A percentile compares a stretch with the other conserved stretches of the same genome.
Evolutionary conservation across 2,329 filamentous ascomycete species (phyloP).

Genomic region (Colletotrichum destructivum): DNA sequence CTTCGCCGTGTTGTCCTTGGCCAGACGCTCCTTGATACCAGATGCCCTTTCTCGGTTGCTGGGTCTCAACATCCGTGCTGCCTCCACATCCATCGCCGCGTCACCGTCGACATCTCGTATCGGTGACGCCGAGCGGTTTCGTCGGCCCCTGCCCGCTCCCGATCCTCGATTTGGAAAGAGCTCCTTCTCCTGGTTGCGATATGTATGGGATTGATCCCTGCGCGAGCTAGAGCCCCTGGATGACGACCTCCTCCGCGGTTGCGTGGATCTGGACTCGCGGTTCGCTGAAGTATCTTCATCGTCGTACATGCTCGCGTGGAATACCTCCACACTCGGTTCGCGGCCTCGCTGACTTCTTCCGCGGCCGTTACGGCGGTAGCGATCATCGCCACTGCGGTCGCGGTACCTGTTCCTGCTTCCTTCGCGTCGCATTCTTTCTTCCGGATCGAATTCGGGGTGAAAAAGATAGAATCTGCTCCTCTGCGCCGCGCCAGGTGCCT

Average conservation of each 20-base stretch:
- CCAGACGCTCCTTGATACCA: constrained; percentile 53
- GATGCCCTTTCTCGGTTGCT: constrained; percentile 54
- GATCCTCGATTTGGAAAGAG: constrained; percentile 68
- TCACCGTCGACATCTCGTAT: constrained; percentile 60
- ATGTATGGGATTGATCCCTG: constrained; percentile 48
- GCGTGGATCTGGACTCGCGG: constrained; percentile 50
- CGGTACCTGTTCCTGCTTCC: constrained; percentile 75
- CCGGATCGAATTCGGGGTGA: constrained; percentile 90
- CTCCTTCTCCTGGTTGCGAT: constrained; percentile 70
- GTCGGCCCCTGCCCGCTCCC: constrained; percentile 47
- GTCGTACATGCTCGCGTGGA: constrained; percentile 87
- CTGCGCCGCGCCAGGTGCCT: constrained; percentile 82
- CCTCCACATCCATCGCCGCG: constrained; percentile 52
- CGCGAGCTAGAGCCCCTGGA: constrained; percentile 46
- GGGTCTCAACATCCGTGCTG: constrained; percentile 46
- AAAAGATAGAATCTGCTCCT: constrained; percentile 93
- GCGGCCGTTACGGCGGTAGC: constrained; percentile 54
- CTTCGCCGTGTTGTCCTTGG: constrained; percentile 50
- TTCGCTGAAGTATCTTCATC: constrained; percentile 59
- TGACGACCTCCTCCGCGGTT: constrained; percentile 49
- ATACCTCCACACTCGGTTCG: constrained; percentile 66
- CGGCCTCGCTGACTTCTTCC: constrained; percentile 61
- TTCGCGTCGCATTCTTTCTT: constrained; percentile 75
- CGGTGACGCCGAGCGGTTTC: constrained; percentile 69
- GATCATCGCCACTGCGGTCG: constrained; percentile 64